These are phyloP conservation scores for Microdochium bolleyi DNA, from an alignment of 2,329 filamentous ascomycete species.

Conservation along the genomic window DNA sequence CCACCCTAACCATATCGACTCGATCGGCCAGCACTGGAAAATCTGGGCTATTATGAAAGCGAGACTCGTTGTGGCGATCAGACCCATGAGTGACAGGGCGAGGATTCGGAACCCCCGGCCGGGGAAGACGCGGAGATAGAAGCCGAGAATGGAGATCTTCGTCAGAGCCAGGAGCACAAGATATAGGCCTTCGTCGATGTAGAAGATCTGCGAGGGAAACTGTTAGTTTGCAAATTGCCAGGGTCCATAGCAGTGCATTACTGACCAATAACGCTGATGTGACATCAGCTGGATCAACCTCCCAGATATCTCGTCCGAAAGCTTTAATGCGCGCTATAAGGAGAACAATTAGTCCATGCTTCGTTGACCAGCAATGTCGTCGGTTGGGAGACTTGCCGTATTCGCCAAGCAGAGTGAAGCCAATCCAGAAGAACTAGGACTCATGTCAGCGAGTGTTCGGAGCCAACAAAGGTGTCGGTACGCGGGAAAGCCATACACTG, in stretches of 20 bases:
- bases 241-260: not conserved
- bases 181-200: slow-evolving; percentile 24
- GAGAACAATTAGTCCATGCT: not conserved
- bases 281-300: slow-evolving; percentile 15
- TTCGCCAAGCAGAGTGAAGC: slow-evolving; percentile 22
- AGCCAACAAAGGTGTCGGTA: not conserved
- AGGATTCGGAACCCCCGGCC: slow-evolving; percentile 16
- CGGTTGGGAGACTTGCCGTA: slow-evolving; percentile 14
- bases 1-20: slow-evolving; percentile 23
- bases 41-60: slow-evolving; percentile 22
- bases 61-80: slow-evolving; percentile 13
- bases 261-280: slow-evolving; percentile 20
- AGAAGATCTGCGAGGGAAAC: slow-evolving; percentile 17
- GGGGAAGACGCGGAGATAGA: slow-evolving; percentile 24
- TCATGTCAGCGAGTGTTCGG: not conserved
- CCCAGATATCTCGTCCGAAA: slow-evolving; percentile 30
- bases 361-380: slow-evolving; percentile 8
- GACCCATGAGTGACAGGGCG: slow-evolving; percentile 13
- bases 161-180: slow-evolving; percentile 18
- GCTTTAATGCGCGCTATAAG: slow-evolving; percentile 8
- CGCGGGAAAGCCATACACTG: slow-evolving; percentile 14
- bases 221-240: not conserved
- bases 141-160: slow-evolving; percentile 21
- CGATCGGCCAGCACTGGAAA: slow-evolving; percentile 26
- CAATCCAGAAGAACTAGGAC: slow-evolving; percentile 13